Conservation (phyloP, 2,329 filamentous ascomycete species). For the Aaosphaeria pasadenensis region DNA sequence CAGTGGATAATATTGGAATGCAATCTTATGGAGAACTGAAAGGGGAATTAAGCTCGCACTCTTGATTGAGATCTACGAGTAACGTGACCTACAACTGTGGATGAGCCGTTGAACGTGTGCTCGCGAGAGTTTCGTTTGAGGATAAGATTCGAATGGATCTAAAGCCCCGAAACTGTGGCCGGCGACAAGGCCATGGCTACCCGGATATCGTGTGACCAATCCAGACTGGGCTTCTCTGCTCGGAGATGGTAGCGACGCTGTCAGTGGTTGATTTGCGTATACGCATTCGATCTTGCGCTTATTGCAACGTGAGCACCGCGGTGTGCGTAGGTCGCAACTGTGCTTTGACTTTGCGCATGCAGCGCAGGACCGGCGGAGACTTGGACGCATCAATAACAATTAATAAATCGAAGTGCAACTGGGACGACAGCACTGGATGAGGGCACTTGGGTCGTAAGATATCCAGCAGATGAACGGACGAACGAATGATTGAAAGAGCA, state of each 20-base stretch:
- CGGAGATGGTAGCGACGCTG: constrained; percentile 13
- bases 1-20: constrained; percentile 59
- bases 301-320: constrained; percentile 54
- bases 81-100: constrained; percentile 48
- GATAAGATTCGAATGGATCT: constrained; percentile 59
- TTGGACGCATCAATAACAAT: constrained; percentile 46
- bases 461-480: too few species aligned
- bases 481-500: too few species aligned
- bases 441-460: too few species aligned
- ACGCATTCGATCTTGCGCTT: constrained; percentile 48
- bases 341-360: constrained; percentile 57
- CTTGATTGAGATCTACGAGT: constrained; percentile 46
- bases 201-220: too few species aligned
- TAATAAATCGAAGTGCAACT: constrained; percentile 33
- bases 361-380: constrained; percentile 57
- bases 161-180: constrained; percentile 27
- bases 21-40: constrained; percentile 55
- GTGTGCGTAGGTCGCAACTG: constrained; percentile 54
- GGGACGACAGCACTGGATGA: too few species aligned
- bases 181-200: too few species aligned
- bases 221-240: not conserved
- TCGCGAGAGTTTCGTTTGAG: constrained; percentile 51
- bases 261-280: constrained; percentile 55
- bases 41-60: not conserved
- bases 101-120: constrained; percentile 55